Conservation (phyloP, 164 flowering plant species). For the Nelumbo lutea region DNA sequence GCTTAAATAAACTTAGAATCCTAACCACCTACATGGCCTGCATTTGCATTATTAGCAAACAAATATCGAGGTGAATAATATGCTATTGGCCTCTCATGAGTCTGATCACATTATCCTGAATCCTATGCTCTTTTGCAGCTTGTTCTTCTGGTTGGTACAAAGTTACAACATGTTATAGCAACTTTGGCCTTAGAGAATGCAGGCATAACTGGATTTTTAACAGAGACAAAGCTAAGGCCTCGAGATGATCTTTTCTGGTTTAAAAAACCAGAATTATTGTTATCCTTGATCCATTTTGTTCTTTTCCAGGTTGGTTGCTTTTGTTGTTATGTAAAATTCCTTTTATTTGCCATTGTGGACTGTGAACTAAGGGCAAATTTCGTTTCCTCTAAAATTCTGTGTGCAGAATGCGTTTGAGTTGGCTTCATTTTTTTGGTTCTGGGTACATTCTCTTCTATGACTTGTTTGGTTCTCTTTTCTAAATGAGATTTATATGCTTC, state of each 20-base stretch:
- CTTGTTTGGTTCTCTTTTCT: conserved; percentile 7
- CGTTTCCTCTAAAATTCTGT: conserved; percentile 15
- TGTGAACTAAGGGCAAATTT: conserved; percentile 10
- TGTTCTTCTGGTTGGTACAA: conserved; percentile 84
- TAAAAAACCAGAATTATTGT: conserved; percentile 80
- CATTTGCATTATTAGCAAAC: too few relatives aligned
- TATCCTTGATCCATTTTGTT: conserved; percentile 80
- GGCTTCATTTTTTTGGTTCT: conserved; percentile 98
- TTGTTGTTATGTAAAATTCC: not conserved
- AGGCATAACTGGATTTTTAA: conserved; percentile 41
- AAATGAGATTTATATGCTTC: not conserved
- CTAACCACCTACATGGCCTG: too few relatives aligned
- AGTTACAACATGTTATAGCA: conserved; percentile 92
- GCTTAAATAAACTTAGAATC: too few relatives aligned
- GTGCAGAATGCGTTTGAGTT: conserved; percentile 95
- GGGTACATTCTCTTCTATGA: conserved; percentile 56
- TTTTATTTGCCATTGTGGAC: not conserved
- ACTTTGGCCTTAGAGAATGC: conserved; percentile 89
- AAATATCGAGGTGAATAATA: too few relatives aligned
- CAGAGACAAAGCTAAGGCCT: conserved; percentile 58
- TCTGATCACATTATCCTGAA: not conserved
- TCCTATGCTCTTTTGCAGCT: conserved; percentile 46
- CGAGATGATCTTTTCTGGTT: conserved; percentile 99
- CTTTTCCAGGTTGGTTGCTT: conserved; percentile 76
- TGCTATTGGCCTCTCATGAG: too few relatives aligned